These are phyloP conservation scores for Barnettozyma wickerhamii DNA, from an alignment of 805 yeast genomes.

Conservation along the genomic window DNA sequence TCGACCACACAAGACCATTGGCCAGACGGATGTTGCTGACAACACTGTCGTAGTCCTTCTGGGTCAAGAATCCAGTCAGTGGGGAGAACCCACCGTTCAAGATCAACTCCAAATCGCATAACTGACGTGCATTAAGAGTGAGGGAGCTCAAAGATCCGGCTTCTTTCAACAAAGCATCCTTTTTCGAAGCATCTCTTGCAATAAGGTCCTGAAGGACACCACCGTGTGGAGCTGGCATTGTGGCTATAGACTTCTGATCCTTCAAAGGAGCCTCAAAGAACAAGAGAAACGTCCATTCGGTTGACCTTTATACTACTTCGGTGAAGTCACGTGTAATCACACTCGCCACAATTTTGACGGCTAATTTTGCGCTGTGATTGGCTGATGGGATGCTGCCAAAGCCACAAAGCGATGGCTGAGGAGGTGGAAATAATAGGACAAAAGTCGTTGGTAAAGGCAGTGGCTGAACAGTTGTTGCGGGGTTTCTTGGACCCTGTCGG, in stretches of 20 bases:
- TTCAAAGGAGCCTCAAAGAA: background rate
- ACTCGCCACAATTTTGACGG: background rate
- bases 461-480: too few species aligned
- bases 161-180: conserved; percentile 53
- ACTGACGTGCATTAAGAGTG: conserved; percentile 75
- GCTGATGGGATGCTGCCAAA: background rate
- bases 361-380: too few species aligned
- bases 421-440: too few species aligned
- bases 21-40: conserved; percentile 66
- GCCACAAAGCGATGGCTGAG: background rate
- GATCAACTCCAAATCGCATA: conserved; percentile 90
- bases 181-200: conserved; percentile 69
- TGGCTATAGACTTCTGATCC: background rate
- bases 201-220: conserved; percentile 83
- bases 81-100: conserved; percentile 95
- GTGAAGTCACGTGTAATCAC: conserved; percentile 1
- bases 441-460: too few species aligned
- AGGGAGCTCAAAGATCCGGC: conserved; percentile 42
- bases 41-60: conserved; percentile 61
- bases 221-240: conserved; percentile 86
- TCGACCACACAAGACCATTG: conserved; percentile 81
- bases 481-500: too few species aligned
- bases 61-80: conserved; percentile 56
- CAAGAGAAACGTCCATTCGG: background rate
- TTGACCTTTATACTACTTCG: background rate